Evolutionary conservation across 176 grass and related monocot species (phyloP).

Genomic region (Saccharum spontaneum): DNA sequence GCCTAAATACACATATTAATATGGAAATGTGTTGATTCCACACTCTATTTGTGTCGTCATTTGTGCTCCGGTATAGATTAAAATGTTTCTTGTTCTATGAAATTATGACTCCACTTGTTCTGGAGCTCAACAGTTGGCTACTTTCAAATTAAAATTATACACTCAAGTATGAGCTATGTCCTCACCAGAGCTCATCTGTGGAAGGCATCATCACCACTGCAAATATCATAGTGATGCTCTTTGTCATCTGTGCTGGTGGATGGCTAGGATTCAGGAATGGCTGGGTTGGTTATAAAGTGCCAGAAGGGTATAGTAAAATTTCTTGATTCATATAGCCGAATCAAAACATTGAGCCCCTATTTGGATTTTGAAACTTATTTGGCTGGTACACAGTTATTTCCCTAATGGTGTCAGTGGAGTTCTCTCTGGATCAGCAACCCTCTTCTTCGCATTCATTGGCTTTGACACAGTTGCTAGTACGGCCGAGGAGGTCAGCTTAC

Average conservation of each 20-base stretch:
- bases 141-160: neutral
- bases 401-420: constrained; percentile 69
- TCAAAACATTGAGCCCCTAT: neutral
- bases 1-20: neutral
- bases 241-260: constrained; percentile 78
- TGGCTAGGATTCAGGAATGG: constrained; percentile 88
- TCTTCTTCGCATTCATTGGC: constrained; percentile 94
- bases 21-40: neutral
- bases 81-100: neutral
- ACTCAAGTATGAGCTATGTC: constrained; percentile 3
- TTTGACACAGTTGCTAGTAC: constrained; percentile 81
- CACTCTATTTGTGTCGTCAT: neutral
- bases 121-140: neutral
- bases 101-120: neutral
- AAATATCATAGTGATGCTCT: constrained; percentile 82
- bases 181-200: constrained; percentile 74
- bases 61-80: neutral
- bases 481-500: constrained; percentile 66
- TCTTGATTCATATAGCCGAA: constrained; percentile 17
- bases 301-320: constrained; percentile 59
- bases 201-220: constrained; percentile 73
- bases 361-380: constrained; percentile 23
- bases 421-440: constrained; percentile 78
- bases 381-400: constrained; percentile 64
- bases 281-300: constrained; percentile 66